Evolutionary conservation across 179 eudicot genomes (phyloP), one percentile per base, ranked within the genome.

Genomic region (Silene coronaria): DNA sequence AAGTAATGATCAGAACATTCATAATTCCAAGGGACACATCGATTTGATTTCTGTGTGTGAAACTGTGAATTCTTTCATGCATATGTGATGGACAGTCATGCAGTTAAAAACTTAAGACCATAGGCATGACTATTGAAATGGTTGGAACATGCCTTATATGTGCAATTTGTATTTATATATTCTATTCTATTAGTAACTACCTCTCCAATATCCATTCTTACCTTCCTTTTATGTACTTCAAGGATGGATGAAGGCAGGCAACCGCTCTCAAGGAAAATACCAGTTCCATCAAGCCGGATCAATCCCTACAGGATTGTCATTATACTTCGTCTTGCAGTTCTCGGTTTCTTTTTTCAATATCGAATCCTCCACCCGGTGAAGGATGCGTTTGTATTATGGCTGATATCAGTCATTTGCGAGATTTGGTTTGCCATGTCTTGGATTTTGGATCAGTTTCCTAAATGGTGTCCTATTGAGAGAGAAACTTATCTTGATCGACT

Each of bases 371-470:
- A 93, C 79, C 98, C 98, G 1, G 98, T 93, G 74, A 88, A 90
- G 30, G 89, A 90, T 77, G 97, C 98, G 28, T 90, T 77, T 85
- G 90, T 87, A 28, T 81, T 93, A 80, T 93, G 98, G 98, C 85
- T 93, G 75, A 88, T 90, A 78, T 91, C 98, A 70, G 98, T 93
- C 79, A 90, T 93, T 75, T 93, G 98, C 84, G 98, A 93, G 82
- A 84, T 93, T 65, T 93, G 98, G 98, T 93, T 91, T 84, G 98
- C 97, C 48, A 66, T 88, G 70, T 91, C 98, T 10, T 93, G 98
- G 98, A 88, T 93, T 45, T 83, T 93, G 71, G 98, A 93, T 87
- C 98, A 93, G 86, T 93, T 93, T 78, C 98, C 97, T 38, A 93
- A 93, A 82, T 93, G 98, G 98, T 82, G 72, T 55, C 98, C 98